A percentile compares a stretch with the other conserved stretches of the same genome.
These are phyloP conservation scores for Pythium rhizo-oryzae DNA, from an alignment of 352 stramenopile species.

Conservation along the genomic window DNA sequence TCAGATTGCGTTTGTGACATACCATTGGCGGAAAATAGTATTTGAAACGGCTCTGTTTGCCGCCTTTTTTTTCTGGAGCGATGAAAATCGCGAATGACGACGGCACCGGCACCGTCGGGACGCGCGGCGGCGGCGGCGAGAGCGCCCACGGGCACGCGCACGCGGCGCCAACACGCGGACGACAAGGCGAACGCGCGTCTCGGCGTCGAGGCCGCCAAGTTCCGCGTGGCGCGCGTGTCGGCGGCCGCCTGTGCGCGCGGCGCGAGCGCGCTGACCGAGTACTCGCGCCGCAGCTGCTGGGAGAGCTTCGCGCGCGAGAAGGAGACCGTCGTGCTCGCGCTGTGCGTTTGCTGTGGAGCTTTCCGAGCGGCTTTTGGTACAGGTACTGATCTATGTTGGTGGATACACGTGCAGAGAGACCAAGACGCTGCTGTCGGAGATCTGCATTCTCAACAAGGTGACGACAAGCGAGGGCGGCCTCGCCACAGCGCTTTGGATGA, in stretches of 20 bases:
- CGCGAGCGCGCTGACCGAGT: slow-evolving; percentile 48
- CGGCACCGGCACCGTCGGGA: too few species aligned
- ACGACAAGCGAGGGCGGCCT: neutral
- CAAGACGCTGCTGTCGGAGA: slow-evolving; percentile 70
- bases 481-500: too few species aligned
- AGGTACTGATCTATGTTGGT: neutral
- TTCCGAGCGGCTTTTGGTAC: neutral
- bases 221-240: slow-evolving; percentile 47
- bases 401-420: slow-evolving; percentile 34
- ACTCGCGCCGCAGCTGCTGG: slow-evolving; percentile 61
- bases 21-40: slow-evolving; percentile 16
- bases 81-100: neutral
- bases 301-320: slow-evolving; percentile 64
- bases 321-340: slow-evolving; percentile 53
- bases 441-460: slow-evolving; percentile 79
- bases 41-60: slow-evolving; percentile 22
- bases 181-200: neutral
- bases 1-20: neutral
- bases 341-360: slow-evolving; percentile 12
- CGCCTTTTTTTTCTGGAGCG: slow-evolving; percentile 17
- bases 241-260: slow-evolving; percentile 33
- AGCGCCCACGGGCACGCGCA: neutral
- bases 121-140: neutral
- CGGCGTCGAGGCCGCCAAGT: slow-evolving; percentile 20
- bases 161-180: neutral